These are phyloP conservation scores for Rugonectria rugulosa DNA, from an alignment of 2,329 filamentous ascomycete species.

Conservation along the genomic window DNA sequence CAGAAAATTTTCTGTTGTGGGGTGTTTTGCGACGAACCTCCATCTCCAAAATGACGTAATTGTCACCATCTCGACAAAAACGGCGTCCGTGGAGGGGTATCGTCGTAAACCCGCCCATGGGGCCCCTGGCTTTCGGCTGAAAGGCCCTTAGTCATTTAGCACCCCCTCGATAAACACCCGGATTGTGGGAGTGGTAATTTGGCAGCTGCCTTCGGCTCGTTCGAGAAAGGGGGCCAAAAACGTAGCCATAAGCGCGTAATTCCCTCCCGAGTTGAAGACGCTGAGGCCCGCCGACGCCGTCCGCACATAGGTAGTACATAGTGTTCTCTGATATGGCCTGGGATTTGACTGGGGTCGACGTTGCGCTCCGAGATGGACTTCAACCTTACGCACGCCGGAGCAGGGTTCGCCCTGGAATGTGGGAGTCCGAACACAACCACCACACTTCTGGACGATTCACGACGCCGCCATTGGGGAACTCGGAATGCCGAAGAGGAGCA, in stretches of 20 bases:
- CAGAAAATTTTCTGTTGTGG: slow-evolving; percentile 3
- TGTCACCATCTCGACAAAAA: slow-evolving; percentile 7
- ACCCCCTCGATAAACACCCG: slow-evolving; percentile 5
- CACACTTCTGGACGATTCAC: background rate
- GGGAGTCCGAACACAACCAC: slow-evolving; percentile 13
- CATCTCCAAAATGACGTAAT: slow-evolving; percentile 16
- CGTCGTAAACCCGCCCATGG: slow-evolving; percentile 4
- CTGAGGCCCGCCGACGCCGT: background rate
- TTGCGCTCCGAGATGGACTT: slow-evolving; percentile 26
- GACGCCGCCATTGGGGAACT: background rate
- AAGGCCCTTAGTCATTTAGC: slow-evolving; percentile 4
- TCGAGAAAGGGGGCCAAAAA: slow-evolving; percentile 7
- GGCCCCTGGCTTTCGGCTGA: background rate
- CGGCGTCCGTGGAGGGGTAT: background rate
- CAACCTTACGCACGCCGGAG: slow-evolving; percentile 17
- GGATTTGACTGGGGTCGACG: slow-evolving; percentile 26
- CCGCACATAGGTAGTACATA: background rate
- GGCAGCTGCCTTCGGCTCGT: slow-evolving; percentile 20
- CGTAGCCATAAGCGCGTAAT: slow-evolving; percentile 24
- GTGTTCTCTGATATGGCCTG: slow-evolving; percentile 18
- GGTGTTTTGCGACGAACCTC: slow-evolving; percentile 7
- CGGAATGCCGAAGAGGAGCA: no score
- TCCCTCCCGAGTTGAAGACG: no score
- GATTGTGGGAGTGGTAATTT: slow-evolving; percentile 13
- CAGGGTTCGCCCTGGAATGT: slow-evolving; percentile 31